These are phyloP conservation scores for Ciborinia camelliae DNA, from an alignment of 2,329 filamentous ascomycete species.

Conservation along the genomic window DNA sequence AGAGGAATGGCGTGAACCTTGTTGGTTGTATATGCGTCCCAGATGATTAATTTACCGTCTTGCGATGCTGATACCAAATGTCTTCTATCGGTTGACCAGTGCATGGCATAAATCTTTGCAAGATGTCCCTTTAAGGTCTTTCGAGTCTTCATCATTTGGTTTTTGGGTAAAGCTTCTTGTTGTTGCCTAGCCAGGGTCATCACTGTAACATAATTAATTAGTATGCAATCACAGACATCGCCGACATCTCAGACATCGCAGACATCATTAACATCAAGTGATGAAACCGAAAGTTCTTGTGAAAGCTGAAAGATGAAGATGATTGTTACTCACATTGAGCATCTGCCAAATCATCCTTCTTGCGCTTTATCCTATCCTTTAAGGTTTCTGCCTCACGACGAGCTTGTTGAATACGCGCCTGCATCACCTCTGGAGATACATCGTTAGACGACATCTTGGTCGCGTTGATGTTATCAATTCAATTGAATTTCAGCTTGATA, in stretches of 20 bases:
- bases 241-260: background rate
- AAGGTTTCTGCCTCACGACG: slow-evolving; percentile 95
- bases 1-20: slow-evolving; percentile 98
- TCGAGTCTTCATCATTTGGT: slow-evolving; percentile 93
- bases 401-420: slow-evolving; percentile 87
- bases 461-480: slow-evolving; percentile 22
- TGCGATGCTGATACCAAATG: slow-evolving; percentile 97
- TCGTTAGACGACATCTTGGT: slow-evolving; percentile 46
- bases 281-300: background rate
- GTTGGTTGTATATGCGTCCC: slow-evolving; percentile 99
- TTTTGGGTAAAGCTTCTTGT: slow-evolving; percentile 86
- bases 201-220: slow-evolving; percentile 52
- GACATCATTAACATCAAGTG: no score
- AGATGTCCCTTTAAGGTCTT: slow-evolving; percentile 95
- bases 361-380: slow-evolving; percentile 98
- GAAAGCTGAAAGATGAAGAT: slow-evolving; percentile 1
- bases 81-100: slow-evolving; percentile 97
- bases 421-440: slow-evolving; percentile 74
- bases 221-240: slow-evolving; percentile 16
- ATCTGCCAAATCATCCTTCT: slow-evolving; percentile 99
- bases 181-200: slow-evolving; percentile 89
- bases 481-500: slow-evolving; percentile 22
- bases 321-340: slow-evolving; percentile 75
- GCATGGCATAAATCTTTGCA: slow-evolving; percentile 99
- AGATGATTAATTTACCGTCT: slow-evolving; percentile 99